Base-by-base conservation (phyloP, 352 stramenopile genomes). In the Elongisporangium senticosum region DNA sequence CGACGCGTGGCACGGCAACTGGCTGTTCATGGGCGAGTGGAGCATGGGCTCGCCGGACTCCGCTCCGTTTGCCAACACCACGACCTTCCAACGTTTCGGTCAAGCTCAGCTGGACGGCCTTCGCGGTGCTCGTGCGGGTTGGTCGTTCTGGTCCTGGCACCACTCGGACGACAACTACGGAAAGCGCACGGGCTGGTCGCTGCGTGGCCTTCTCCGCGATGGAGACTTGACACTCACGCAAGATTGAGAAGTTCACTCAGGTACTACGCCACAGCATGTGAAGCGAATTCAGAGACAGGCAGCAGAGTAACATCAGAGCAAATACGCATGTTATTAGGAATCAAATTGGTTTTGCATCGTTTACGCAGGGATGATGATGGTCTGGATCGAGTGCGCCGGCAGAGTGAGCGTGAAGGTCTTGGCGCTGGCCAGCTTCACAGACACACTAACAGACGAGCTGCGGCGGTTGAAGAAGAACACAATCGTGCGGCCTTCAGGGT, bases 61-160 rank as follows among this genome's bases (percentile, higher is more conserved):
- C 13, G 55, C 53, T 28, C 69, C 74, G 1, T 54, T 62, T 26
- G 68, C 78, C 7, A 71, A 92, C 59, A 69, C 67, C 49, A 8
- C 62, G 17, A 56, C 68, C 33, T 58, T 90, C 50, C 62, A 76
- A 54, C 65, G 69, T 17, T 87, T 92, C 22, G 86, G 75, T 1
- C 60, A 72, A 17, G 75, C 78, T 0, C 81, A 90, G 61, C 66
- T 91, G 5, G 59, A 79, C 21, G 74, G 74, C 0, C 87, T 92
- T 43, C 63, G 59, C 21, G 59, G 75, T 6, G 84, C 84, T n/a
- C 79, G 90, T 53, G 74, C 77, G 4, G 85, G 85, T 15, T 95
- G 83, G 83, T 83, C 87, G 23, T 95, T 95, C 70, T 95, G 86
- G 86, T 89, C 71, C 37, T 95, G 86, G 86, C 75, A 75, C 24